These are phyloP conservation scores for Syncephalastrum monosporum DNA, from an alignment of 371 early-diverging fungal genomes.

Conservation along the genomic window DNA sequence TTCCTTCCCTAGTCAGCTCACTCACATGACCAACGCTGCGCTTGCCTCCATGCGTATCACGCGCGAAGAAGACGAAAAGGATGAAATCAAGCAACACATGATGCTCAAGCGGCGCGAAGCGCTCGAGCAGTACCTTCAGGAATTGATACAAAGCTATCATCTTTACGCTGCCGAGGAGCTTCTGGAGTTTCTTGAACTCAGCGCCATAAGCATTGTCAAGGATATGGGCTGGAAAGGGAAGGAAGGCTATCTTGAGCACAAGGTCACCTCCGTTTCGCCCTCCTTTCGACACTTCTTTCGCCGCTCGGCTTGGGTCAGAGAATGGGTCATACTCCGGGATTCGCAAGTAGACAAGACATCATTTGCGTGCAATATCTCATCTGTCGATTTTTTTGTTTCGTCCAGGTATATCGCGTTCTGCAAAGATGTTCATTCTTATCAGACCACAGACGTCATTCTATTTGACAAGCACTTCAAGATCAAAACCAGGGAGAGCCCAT, in stretches of 20 bases:
- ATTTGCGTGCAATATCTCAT: not conserved
- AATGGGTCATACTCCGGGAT: conserved; percentile 76
- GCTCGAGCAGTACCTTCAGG: conserved; percentile 62
- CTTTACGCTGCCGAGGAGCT: conserved; percentile 40
- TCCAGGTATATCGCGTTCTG: conserved; percentile 56
- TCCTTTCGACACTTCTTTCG: conserved; percentile 21
- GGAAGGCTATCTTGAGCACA: conserved; percentile 71
- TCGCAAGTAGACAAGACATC: conserved; percentile 37
- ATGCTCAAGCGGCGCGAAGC: conserved; percentile 57
- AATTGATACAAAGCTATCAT: conserved; percentile 50
- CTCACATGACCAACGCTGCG: conserved; percentile 34
- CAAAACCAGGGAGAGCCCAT: conserved; percentile 11
- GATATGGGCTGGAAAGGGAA: conserved; percentile 88
- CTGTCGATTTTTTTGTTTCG: not conserved
- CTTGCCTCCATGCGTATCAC: conserved; percentile 33
- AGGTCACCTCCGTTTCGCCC: conserved; percentile 20
- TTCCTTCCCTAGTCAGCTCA: conserved; percentile 41
- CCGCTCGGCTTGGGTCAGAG: conserved; percentile 51
- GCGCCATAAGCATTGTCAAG: conserved; percentile 65
- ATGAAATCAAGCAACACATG: conserved; percentile 30
- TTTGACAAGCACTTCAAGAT: conserved; percentile 66
- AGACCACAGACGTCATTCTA: conserved; percentile 68
- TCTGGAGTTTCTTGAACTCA: conserved; percentile 77
- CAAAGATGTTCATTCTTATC: conserved; percentile 40
- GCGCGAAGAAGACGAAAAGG: conserved; percentile 29